Conservation (phyloP, 257 asterid genomes). For the Ehretia macrophylla region DNA sequence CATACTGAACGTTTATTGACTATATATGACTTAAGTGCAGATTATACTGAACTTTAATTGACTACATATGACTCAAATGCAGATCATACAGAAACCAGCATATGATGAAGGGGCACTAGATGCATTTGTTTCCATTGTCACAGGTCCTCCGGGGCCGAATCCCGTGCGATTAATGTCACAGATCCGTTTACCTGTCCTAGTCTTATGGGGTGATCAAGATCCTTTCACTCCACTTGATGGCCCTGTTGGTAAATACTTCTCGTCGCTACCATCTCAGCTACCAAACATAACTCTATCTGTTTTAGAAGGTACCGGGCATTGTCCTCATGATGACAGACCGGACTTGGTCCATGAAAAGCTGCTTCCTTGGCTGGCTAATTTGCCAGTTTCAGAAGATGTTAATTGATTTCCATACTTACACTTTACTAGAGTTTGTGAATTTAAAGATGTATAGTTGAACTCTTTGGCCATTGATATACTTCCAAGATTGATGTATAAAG, state of each 20-base stretch:
- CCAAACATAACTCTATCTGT: slow-evolving; percentile 54
- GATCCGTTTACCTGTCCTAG: slow-evolving; percentile 53
- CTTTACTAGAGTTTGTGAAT: background rate
- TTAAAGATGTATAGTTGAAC: background rate
- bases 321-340: slow-evolving; percentile 95
- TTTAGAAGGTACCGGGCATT: slow-evolving; percentile 86
- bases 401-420: background rate
- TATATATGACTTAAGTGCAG: no score
- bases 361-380: slow-evolving; percentile 79
- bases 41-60: no score
- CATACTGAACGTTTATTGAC: no score
- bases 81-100: slow-evolving; percentile 82
- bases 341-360: slow-evolving; percentile 76
- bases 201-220: slow-evolving; percentile 85
- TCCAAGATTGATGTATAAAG: no score
- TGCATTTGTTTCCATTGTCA: slow-evolving; percentile 87
- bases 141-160: slow-evolving; percentile 95
- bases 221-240: slow-evolving; percentile 91
- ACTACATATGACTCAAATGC: slow-evolving; percentile 8
- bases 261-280: slow-evolving; percentile 41
- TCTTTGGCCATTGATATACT: background rate
- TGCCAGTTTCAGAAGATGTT: slow-evolving; percentile 25
- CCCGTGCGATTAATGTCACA: slow-evolving; percentile 69
- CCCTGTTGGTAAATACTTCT: slow-evolving; percentile 89
- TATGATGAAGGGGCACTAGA: slow-evolving; percentile 88